phyloP scores from a whole-genome alignment of 495 filamentous ascomycete species.

The Penicillium samsonianum region DNA sequence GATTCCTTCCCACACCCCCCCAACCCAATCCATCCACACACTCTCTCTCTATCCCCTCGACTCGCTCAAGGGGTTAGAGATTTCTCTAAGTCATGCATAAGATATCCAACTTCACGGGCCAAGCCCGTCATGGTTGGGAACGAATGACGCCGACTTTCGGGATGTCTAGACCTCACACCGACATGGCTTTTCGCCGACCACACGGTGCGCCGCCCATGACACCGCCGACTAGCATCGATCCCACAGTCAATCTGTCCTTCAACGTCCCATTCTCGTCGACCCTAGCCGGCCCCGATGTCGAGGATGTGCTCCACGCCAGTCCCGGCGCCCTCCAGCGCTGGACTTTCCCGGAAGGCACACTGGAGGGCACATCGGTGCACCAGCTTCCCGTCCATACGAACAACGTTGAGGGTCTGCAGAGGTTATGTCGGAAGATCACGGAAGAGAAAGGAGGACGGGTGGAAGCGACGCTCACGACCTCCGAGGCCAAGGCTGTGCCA shows the following conservation, averaged over 20 bases:
- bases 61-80: conserved; percentile 46
- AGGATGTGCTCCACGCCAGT: conserved; percentile 89
- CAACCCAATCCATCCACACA: conserved; percentile 26
- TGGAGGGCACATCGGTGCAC: conserved; percentile 78
- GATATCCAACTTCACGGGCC: conserved; percentile 79
- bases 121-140: conserved; percentile 88
- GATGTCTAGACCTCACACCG: conserved; percentile 74
- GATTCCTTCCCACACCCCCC: conserved; percentile 21
- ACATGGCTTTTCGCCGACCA: conserved; percentile 73
- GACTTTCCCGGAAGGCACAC: conserved; percentile 84
- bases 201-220: conserved; percentile 66
- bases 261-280: conserved; percentile 93
- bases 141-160: conserved; percentile 83
- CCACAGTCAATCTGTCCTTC: conserved; percentile 79
- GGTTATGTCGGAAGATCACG: conserved; percentile 75
- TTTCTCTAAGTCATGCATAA: conserved; percentile 72
- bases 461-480: conserved; percentile 78
- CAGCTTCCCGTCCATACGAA: conserved; percentile 84
- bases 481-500: conserved; percentile 74
- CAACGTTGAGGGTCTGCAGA: conserved; percentile 76
- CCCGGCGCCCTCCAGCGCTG: conserved; percentile 79
- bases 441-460: conserved; percentile 67
- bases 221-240: conserved; percentile 63
- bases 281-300: conserved; percentile 83
- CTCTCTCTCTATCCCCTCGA: conserved; percentile 46